A percentile compares a stretch with the other conserved stretches of the same genome.
phyloP scores from a whole-genome alignment of 78 protist species.

The Dictyostelium brefeldianum region DNA sequence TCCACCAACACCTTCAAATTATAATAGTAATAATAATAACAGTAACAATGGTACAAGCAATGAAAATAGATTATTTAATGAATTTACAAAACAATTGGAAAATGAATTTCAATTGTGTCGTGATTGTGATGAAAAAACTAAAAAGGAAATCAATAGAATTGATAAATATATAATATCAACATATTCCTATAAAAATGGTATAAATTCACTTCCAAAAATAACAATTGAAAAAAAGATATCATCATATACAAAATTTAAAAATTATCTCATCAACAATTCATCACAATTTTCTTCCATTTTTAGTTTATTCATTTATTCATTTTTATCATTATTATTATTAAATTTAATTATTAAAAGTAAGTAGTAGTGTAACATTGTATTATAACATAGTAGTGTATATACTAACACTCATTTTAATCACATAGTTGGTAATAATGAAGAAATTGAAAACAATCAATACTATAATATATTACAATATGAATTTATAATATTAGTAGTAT shows the following conservation, averaged over 20 bases:
- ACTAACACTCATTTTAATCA: not conserved
- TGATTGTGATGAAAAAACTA: not conserved
- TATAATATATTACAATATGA: not conserved
- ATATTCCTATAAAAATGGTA: not conserved
- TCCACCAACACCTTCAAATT: not conserved
- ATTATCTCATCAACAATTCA: not conserved
- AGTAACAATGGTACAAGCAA: not conserved
- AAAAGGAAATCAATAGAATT: constrained; percentile 12
- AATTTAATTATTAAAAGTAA: constrained; percentile 7
- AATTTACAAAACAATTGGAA: constrained; percentile 3
- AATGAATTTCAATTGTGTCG: constrained; percentile 18
- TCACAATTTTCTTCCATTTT: not conserved
- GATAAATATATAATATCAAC: constrained; percentile 16
- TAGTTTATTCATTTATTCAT: not conserved
- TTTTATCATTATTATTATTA: not conserved
- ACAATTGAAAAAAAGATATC: not conserved
- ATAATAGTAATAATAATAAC: not conserved
- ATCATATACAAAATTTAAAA: not conserved
- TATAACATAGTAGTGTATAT: not conserved
- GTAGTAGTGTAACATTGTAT: no score
- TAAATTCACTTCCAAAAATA: not conserved
- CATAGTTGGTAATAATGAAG: not conserved
- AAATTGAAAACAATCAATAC: not conserved
- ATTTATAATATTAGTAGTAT: not conserved
- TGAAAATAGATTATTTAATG: not conserved